Conservation (phyloP, 257 asterid species). For the Solanum medicagineum region DNA sequence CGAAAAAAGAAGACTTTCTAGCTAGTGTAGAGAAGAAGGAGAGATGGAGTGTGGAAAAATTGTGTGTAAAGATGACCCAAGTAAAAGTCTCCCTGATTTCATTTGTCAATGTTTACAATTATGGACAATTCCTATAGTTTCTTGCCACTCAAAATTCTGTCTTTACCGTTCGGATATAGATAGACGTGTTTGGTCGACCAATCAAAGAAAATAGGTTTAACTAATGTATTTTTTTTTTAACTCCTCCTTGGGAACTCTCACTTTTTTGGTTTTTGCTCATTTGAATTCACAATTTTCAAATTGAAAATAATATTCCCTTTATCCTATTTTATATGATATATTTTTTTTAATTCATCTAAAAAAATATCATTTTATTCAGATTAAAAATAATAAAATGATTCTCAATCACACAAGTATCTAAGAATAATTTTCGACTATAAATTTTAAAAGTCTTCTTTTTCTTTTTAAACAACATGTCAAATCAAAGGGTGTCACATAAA, state of each 20-base stretch:
- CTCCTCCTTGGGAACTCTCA: no score
- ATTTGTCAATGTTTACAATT: neutral
- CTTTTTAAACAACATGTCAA: no score
- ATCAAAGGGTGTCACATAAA: no score
- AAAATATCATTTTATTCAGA: no score
- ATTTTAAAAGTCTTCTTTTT: no score
- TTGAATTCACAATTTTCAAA: no score
- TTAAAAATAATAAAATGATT: no score
- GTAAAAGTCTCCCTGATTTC: neutral
- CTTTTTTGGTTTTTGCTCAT: no score
- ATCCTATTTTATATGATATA: no score
- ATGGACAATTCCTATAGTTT: neutral
- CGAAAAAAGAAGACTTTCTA: neutral
- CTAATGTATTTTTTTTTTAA: no score
- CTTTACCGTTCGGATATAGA: neutral
- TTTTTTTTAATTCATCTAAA: accelerated
- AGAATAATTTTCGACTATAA: no score
- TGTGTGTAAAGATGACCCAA: neutral
- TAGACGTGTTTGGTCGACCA: neutral
- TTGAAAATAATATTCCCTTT: accelerated
- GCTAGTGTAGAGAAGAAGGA: neutral
- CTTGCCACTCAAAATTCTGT: neutral
- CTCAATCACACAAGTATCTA: no score
- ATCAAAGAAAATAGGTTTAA: neutral
- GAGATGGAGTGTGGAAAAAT: neutral